Evolutionary conservation across 2,329 filamentous ascomycete species (phyloP).

Genomic region (Sclerotinia sclerotiorum): DNA sequence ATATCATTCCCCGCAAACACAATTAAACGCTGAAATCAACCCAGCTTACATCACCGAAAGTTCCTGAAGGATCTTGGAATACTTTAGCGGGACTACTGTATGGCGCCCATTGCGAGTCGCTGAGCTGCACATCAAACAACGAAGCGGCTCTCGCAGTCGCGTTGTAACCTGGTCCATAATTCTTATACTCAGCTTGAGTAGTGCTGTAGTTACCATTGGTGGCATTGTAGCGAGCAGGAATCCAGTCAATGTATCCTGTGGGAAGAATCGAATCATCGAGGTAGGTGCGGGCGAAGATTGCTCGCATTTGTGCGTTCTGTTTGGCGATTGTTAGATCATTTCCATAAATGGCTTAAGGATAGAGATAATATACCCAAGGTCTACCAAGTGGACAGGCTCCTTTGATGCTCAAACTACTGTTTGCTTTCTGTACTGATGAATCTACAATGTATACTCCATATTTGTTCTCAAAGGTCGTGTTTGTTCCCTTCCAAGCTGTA

Average conservation of each 20-base stretch:
- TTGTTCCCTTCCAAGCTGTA: constrained; percentile 67
- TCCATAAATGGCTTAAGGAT: neutral
- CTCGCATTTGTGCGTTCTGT: constrained; percentile 50
- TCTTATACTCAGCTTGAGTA: constrained; percentile 53
- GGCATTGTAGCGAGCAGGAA: constrained; percentile 25
- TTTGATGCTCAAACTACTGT: constrained; percentile 44
- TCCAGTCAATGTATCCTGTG: constrained; percentile 54
- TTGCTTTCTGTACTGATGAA: constrained; percentile 55
- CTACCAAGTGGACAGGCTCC: constrained; percentile 53
- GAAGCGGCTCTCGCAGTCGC: constrained; percentile 42
- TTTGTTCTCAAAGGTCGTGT: constrained; percentile 65
- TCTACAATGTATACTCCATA: constrained; percentile 65
- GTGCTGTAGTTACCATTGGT: constrained; percentile 42
- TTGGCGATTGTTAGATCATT: neutral
- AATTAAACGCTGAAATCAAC: constrained; percentile 31
- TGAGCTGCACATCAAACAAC: constrained; percentile 30
- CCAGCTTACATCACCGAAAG: constrained; percentile 33
- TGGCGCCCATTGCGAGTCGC: constrained; percentile 25
- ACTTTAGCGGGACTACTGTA: constrained; percentile 30
- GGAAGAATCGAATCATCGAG: constrained; percentile 52
- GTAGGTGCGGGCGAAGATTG: constrained; percentile 51
- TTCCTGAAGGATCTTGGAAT: constrained; percentile 31
- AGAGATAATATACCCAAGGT: constrained; percentile 44
- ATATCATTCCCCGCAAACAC: neutral
- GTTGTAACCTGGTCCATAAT: constrained; percentile 54